Evolutionary conservation across 257 asterid species (phyloP), one percentile per base, ranked within the genome.

Genomic region (Orobanche coerulescens): DNA sequence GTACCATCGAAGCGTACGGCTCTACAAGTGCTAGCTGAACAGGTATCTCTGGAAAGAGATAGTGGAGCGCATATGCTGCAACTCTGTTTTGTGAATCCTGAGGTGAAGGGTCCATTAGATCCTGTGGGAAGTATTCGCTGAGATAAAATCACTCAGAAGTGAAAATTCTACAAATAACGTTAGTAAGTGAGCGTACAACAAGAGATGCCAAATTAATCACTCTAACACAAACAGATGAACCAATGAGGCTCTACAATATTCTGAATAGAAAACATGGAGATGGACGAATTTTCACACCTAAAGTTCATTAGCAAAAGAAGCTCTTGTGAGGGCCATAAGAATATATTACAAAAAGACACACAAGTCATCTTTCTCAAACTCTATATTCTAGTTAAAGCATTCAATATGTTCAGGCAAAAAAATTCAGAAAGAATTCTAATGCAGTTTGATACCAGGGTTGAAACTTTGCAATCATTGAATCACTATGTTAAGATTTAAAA

Each of bases 41-140:
- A 31, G 98, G 98, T 51, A 92, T 79, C 73, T 86, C 95, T 49
- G 94, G 86, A 76, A 88, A 92, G 69, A 92, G 84, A 63, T 64
- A 68, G 79, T 86, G 73, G 51, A 92, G 94, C 7, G 97, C 97
- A 78, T 86, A 86, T 11, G 95, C 90, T 58, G 98, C 98, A 65
- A 92, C 97, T 71, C 80, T 78, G 69, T 92, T 92, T 67, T 92
- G 98, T 43, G 88, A 84, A 69, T 92, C 97, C 98, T 88, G 81
- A 20, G 71, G 61, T 61, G 58, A 49, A 64, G 69, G 54, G 56
- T 58, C 19, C 52, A 67, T 14, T 39, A 36, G 48, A 58, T 56
- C 44, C 55, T 68, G 54, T 31, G 8, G 53, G 52, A 62, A 30
- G 22, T 16, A 44, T 42, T 61, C 26, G 44, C 15, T 43, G 10